Conservation (phyloP, 129 eudicot species). For the Chrysanthemum lavandulifolium region DNA sequence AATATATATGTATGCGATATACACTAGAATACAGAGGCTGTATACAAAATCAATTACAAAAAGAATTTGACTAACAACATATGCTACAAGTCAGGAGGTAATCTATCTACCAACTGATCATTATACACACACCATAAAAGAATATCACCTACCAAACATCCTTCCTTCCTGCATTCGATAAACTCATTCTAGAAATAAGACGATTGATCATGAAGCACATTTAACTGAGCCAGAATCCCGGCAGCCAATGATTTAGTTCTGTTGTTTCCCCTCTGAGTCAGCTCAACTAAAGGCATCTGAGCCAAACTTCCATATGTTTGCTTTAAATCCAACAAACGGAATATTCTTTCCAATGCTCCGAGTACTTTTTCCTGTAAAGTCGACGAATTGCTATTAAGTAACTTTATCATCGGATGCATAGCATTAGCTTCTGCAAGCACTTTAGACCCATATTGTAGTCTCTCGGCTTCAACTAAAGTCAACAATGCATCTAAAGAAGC, state of each 20-base stretch:
- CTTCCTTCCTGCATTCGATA: constrained; percentile 3
- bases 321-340: constrained; percentile 43
- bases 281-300: constrained; percentile 64
- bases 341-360: constrained; percentile 46
- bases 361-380: constrained; percentile 66
- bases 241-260: constrained; percentile 56
- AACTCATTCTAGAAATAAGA: constrained; percentile 49
- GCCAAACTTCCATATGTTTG: constrained; percentile 52
- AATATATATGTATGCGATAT: constrained; percentile 16
- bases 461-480: constrained; percentile 49
- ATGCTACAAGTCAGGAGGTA: constrained; percentile 20
- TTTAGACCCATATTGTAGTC: constrained; percentile 48
- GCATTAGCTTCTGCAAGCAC: constrained; percentile 59
- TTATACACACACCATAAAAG: constrained; percentile 4
- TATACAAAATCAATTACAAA: constrained; percentile 33
- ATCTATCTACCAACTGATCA: constrained; percentile 21
- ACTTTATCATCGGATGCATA: constrained; percentile 41
- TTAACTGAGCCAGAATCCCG: constrained; percentile 57
- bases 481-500: constrained; percentile 60
- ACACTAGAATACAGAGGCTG: constrained; percentile 29
- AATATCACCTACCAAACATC: constrained; percentile 15
- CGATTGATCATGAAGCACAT: constrained; percentile 71
- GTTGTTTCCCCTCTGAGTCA: constrained; percentile 61
- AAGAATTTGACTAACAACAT: constrained; percentile 20
- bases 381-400: constrained; percentile 40